Conservation (phyloP, 2,329 filamentous ascomycete genomes). For the Paecilomyces niveus region DNA sequence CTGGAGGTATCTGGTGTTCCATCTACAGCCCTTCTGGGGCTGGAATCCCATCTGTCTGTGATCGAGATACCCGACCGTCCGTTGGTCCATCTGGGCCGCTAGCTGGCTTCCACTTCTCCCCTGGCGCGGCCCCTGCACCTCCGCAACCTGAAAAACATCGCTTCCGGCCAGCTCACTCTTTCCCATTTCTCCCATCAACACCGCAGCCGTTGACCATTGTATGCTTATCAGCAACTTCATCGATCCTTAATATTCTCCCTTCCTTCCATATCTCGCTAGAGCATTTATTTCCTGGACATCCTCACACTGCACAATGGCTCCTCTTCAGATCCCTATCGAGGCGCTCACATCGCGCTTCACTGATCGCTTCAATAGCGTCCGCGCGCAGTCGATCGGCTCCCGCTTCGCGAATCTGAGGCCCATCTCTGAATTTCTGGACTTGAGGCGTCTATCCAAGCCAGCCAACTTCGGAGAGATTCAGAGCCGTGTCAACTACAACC, state of each 20-base stretch:
- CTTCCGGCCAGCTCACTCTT: background rate
- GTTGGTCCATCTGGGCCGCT: background rate
- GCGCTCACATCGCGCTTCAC: constrained; percentile 86
- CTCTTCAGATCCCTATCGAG: constrained; percentile 89
- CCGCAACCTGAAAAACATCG: background rate
- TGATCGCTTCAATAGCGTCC: constrained; percentile 78
- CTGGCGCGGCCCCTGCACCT: background rate
- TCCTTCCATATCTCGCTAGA: background rate
- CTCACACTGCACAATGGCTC: constrained; percentile 54
- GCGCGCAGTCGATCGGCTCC: constrained; percentile 67
- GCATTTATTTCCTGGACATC: background rate
- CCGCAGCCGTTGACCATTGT: background rate
- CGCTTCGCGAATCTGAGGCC: constrained; percentile 91
- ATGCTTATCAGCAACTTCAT: background rate
- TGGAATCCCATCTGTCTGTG: background rate
- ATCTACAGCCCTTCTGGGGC: background rate
- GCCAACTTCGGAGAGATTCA: constrained; percentile 85
- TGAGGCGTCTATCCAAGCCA: constrained; percentile 94
- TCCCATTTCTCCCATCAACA: background rate
- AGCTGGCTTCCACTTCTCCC: background rate
- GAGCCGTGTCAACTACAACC: constrained; percentile 92
- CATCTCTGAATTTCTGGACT: constrained; percentile 85
- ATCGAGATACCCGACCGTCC: background rate
- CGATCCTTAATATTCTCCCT: background rate
- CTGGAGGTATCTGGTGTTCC: background rate